Base-by-base conservation (phyloP, 352 stramenopile genomes). In the Plasmopara halstedii region DNA sequence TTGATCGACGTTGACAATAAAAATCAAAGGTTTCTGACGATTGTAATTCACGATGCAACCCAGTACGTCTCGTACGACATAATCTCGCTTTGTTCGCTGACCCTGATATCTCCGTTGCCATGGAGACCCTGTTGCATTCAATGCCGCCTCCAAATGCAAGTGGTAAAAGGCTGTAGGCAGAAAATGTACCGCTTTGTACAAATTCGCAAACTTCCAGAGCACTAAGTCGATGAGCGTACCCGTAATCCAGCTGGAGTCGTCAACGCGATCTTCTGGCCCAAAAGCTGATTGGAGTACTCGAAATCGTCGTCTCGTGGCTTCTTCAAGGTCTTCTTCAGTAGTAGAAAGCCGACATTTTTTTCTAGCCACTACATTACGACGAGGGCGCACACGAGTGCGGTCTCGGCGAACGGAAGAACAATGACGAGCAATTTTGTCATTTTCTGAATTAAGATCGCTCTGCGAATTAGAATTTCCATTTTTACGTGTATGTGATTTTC, bases 151-250 rank as follows among this genome's bases (percentile, higher is more conserved):
- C 10, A 85, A 41, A 43, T 80, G 62, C 25, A 91, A 73, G 37
- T 87, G 69, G 48, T 70, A 82, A 39, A 95, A 95, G 18, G 89
- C 81, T 3, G 81, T 90, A n/a, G 85, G 74, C 22, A 95, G 59
- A 50, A 94, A 95, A 44, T 83, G 64, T 34, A 87, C 76, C 1
- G 49, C 34, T 7, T 63, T 56, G 50, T 95, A 95, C 56, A 70
- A 56, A 7, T 57, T 70, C 34, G 83, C 83, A 38, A 95, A 77
- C 19, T 85, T 66, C 62, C 75, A 88, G 17, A 94, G 67, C 56
- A 91, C 72, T 34, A 94, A 49, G 50, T 94, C 80, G 50, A 95
- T 94, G 22, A 95, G 50, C 23, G 78, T 81, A 26, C 76, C 68
- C 27, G 70, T 91, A 48, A 95, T 67, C 85, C 85, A 95, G 43